These are phyloP conservation scores for Cutaneotrichosporon sp. DNA, from an alignment of 1,284 basidiomycete genomes.

Conservation along the genomic window DNA sequence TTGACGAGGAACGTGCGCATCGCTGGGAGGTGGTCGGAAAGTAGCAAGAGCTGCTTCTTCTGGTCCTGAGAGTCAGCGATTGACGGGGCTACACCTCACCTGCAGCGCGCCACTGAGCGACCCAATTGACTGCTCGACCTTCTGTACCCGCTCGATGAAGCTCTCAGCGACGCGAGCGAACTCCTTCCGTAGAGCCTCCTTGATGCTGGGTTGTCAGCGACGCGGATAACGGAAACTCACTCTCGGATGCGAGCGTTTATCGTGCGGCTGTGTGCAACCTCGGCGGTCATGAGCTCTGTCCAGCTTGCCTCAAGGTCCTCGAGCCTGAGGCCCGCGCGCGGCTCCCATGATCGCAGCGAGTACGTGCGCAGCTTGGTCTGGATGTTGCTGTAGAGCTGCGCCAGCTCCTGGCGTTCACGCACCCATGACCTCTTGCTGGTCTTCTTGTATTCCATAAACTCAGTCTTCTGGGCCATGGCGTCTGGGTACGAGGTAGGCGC, in stretches of 20 bases:
- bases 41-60: constrained; percentile 35
- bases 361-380: constrained; percentile 94
- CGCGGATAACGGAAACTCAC: constrained; percentile 58
- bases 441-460: constrained; percentile 81
- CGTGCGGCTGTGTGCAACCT: constrained; percentile 73
- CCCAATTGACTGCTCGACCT: constrained; percentile 73
- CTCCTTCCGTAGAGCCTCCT: constrained; percentile 77
- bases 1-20: constrained; percentile 33
- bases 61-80: constrained; percentile 37
- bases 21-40: constrained; percentile 34
- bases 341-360: constrained; percentile 76
- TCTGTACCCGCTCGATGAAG: constrained; percentile 72
- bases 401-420: constrained; percentile 83
- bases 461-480: constrained; percentile 72
- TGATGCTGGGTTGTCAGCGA: constrained; percentile 65
- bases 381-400: constrained; percentile 87
- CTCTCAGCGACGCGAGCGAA: constrained; percentile 84
- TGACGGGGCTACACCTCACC: constrained; percentile 54
- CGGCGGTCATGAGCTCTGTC: constrained; percentile 70
- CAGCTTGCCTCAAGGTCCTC: constrained; percentile 79
- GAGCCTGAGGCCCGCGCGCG: constrained; percentile 69
- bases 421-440: constrained; percentile 85
- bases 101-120: constrained; percentile 76
- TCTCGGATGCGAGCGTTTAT: constrained; percentile 91
- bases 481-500: constrained; percentile 77